Evolutionary conservation across 495 filamentous ascomycete species (phyloP).

Genomic region (Saxophila tyrrhenica): DNA sequence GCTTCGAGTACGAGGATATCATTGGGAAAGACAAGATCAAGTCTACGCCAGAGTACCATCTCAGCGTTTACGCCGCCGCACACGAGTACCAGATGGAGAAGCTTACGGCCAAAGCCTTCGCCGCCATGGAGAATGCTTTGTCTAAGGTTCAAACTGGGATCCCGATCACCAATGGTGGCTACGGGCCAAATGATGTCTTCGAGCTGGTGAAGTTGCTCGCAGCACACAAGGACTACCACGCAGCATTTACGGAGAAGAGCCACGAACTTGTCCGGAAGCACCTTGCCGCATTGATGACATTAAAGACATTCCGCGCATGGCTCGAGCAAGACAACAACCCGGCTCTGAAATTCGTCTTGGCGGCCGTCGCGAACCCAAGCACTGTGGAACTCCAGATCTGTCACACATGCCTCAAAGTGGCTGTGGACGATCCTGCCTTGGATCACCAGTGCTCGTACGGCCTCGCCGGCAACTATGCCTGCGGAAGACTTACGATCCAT

Average conservation of each 20-base stretch:
- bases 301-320: neutral
- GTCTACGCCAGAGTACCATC: neutral
- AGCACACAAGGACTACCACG: neutral
- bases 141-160: neutral
- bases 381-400: too few relatives aligned
- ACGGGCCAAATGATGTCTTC: neutral
- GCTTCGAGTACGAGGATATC: conserved; percentile 7
- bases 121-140: neutral
- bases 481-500: too few relatives aligned
- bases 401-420: too few relatives aligned
- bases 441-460: too few relatives aligned
- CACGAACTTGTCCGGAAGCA: neutral
- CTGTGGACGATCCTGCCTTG: too few relatives aligned
- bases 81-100: neutral
- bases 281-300: neutral
- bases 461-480: too few relatives aligned
- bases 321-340: neutral
- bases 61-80: conserved; percentile 2
- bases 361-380: neutral
- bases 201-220: neutral
- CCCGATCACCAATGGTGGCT: neutral
- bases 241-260: neutral
- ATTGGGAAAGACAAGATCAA: neutral
- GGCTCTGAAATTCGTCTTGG: neutral
- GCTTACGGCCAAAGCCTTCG: neutral